Evolutionary conservation across 1,284 basidiomycete genomes (phyloP), one percentile per base, ranked within the genome.

Genomic region (Neolentinus lepideus): DNA sequence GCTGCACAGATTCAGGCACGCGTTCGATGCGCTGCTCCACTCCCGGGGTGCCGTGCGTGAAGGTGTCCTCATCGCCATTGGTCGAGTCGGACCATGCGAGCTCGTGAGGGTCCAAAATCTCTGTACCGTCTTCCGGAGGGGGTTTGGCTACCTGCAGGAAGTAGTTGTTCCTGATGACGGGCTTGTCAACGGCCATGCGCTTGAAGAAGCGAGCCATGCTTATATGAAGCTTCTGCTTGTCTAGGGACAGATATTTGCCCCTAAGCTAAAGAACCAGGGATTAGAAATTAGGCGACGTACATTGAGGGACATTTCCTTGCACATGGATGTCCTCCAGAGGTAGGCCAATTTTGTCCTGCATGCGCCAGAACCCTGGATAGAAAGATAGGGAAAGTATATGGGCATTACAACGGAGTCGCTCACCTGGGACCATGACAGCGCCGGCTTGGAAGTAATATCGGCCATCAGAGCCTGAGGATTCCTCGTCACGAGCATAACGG

Each of bases 391-490:
- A 24, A 22, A 21, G 6, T 2, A 3, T 31, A 9, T 46, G 25
- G 10, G 22, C 31, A n/a, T 24, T 8, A 33, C 21, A 31, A 16
- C 27, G 22, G 10, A 43, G 24, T 43, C 29, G 59, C 70, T 59
- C 54, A 80, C 86, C 85, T 59, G 86, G 75, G 11, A 88, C 74
- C 60, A 79, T 80, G 55, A 90, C 82, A 0, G 81, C 81, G 9
- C 88, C 89, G 31, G 80, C 85, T 63, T 88, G 84, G 57, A 91
- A 82, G 62, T 89, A 87, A 63, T 89, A 88, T 56, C 74, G 73
- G 31, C 85, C 83, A 59, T 89, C 83, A 16, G 72, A 66, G 36
- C 81, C 83, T 84, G 61, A 24, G 54, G 57, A 48, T 10, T 29
- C 51, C 16, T 19, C 51, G 54, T 57, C 58, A 52, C 21, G 38